phyloP scores from a whole-genome alignment of 768 basidiomycete species.

The Boletales sp. region DNA sequence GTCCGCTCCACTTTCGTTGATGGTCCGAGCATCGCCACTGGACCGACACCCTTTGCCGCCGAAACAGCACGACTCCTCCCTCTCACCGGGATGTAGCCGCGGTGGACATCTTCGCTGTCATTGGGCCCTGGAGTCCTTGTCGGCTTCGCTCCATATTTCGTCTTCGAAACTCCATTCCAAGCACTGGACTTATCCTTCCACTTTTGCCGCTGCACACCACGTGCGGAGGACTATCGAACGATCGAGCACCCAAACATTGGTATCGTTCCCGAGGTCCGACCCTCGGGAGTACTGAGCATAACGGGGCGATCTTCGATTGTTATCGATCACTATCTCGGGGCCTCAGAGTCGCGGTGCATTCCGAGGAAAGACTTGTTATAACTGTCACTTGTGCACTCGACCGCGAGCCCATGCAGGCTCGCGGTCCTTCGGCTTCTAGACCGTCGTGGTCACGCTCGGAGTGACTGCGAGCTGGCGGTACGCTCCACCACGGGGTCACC shows the following conservation, averaged over 20 bases:
- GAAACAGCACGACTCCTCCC: constrained; percentile 29
- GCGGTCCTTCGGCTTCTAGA: constrained; percentile 39
- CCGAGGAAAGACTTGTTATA: constrained; percentile 28
- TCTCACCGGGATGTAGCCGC: constrained; percentile 8
- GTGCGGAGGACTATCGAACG: constrained; percentile 12
- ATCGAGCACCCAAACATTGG: constrained; percentile 44
- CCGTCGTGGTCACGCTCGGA: constrained; percentile 36
- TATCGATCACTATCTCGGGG: constrained; percentile 50
- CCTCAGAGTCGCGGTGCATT: constrained; percentile 20
- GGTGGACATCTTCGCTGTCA: neutral
- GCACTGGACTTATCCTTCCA: constrained; percentile 44
- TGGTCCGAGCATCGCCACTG: constrained; percentile 54
- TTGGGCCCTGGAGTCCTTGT: neutral
- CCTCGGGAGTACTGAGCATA: constrained; percentile 42
- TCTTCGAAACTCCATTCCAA: constrained; percentile 26
- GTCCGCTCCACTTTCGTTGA: constrained; percentile 41
- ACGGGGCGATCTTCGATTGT: constrained; percentile 37
- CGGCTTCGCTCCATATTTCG: constrained; percentile 21
- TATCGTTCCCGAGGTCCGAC: constrained; percentile 57
- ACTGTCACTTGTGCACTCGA: constrained; percentile 42
- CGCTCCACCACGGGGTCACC: constrained; percentile 27
- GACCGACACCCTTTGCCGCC: constrained; percentile 41
- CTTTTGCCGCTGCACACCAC: constrained; percentile 23
- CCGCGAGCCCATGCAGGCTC: constrained; percentile 37
- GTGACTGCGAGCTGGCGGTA: constrained; percentile 37